Percentiles rank a stretch among this genome's conserved stretches.
Conservation (phyloP, 1,284 basidiomycete genomes). For the Rhodotorula sp. region DNA sequence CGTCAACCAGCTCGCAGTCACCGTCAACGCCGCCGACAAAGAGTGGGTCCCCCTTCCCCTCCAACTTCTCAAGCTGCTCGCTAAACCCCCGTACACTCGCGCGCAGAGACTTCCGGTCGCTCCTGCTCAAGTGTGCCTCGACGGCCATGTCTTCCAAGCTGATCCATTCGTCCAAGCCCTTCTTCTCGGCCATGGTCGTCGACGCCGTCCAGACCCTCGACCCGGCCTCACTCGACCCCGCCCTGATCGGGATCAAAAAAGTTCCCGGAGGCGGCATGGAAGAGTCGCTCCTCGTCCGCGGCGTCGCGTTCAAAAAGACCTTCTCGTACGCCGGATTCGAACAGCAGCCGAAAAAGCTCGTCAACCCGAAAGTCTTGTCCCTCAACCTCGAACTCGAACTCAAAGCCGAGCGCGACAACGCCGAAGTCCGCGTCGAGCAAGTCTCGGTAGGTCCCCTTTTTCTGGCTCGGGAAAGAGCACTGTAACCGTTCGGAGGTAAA, state of each 20-base stretch:
- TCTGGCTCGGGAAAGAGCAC: no score
- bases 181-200: conserved; percentile 99
- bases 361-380: conserved; percentile 83
- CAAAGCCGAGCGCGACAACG: conserved; percentile 99
- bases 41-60: conserved; percentile 59
- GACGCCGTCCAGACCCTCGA: conserved; percentile 92
- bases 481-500: no score
- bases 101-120: conserved; percentile 79
- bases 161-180: conserved; percentile 97
- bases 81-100: conserved; percentile 3
- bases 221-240: conserved; percentile 90
- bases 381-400: conserved; percentile 98
- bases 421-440: conserved; percentile 93
- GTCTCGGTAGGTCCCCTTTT: conserved; percentile 63
- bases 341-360: conserved; percentile 95
- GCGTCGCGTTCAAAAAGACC: conserved; percentile 99
- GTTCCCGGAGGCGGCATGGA: conserved; percentile 95
- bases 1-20: conserved; percentile 85
- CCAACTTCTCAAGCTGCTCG: neutral
- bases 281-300: conserved; percentile 82
- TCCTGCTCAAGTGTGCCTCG: conserved; percentile 92
- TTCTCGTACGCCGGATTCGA: conserved; percentile 99
- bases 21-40: conserved; percentile 84
- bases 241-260: conserved; percentile 97
- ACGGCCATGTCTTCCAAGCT: conserved; percentile 99